Evolutionary conservation across 768 basidiomycete species (phyloP).

Genomic region (Gymnopilus junonius): DNA sequence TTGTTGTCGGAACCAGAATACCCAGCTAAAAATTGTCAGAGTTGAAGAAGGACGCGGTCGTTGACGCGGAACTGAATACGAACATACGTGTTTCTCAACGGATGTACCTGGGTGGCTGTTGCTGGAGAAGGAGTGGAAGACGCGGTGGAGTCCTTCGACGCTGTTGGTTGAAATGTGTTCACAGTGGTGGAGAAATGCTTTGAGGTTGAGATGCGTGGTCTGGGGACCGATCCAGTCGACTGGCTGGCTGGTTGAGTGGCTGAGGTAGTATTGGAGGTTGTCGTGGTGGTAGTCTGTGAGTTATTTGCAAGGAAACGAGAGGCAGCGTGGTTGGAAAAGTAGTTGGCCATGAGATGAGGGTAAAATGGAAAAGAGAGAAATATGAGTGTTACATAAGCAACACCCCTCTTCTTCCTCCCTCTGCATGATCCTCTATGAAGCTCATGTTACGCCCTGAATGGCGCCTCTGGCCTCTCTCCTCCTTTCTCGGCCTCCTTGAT

Average conservation of each 20-base stretch:
- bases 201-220: constrained; percentile 59
- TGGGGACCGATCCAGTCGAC: constrained; percentile 28
- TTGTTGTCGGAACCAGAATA: constrained; percentile 93
- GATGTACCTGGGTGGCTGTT: constrained; percentile 55
- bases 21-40: constrained; percentile 60
- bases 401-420: constrained; percentile 25
- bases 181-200: constrained; percentile 69
- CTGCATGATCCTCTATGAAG: constrained; percentile 57
- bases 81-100: constrained; percentile 89
- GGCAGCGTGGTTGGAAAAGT: constrained; percentile 84
- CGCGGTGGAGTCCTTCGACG: constrained; percentile 44
- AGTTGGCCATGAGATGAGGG: constrained; percentile 57
- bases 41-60: constrained; percentile 27
- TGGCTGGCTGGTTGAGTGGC: constrained; percentile 24
- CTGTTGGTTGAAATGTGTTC: constrained; percentile 44
- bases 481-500: constrained; percentile 87
- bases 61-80: constrained; percentile 44
- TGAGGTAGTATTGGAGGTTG: constrained; percentile 28
- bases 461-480: constrained; percentile 80
- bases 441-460: constrained; percentile 84
- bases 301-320: constrained; percentile 69
- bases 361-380: constrained; percentile 26
- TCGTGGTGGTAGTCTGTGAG: constrained; percentile 28
- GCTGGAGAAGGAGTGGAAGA: constrained; percentile 39
- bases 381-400: constrained; percentile 33